Conservation (phyloP, 106 monocot genomes). For the Dendrobium chrysotoxum region DNA sequence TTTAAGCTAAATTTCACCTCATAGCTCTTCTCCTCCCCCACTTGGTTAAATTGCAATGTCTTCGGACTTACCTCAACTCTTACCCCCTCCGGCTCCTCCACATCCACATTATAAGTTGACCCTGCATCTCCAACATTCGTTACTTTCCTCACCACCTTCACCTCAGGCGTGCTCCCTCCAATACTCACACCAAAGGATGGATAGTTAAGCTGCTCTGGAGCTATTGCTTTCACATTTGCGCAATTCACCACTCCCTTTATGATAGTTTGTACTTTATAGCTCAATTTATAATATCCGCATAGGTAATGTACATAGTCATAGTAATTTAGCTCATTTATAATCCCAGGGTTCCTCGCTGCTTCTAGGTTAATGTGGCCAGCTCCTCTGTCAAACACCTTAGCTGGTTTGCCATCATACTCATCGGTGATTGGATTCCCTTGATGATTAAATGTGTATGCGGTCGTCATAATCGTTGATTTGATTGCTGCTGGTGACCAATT, state of each 20-base stretch:
- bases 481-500: conserved; percentile 37
- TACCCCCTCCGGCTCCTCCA: conserved; percentile 5
- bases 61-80: conserved; percentile 3
- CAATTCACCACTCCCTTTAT: neutral
- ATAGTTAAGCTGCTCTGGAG: conserved; percentile 11
- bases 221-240: neutral
- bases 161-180: neutral
- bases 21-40: conserved; percentile 1
- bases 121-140: conserved; percentile 8
- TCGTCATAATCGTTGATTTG: conserved; percentile 38
- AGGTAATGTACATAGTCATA: conserved; percentile 36
- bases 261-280: neutral
- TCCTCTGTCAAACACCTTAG: conserved; percentile 31
- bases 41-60: neutral
- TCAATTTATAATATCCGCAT: conserved; percentile 8
- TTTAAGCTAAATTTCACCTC: neutral
- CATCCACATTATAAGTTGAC: neutral
- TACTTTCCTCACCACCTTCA: conserved; percentile 1
- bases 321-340: conserved; percentile 25
- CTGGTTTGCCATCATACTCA: conserved; percentile 6
- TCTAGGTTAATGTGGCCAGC: conserved; percentile 33
- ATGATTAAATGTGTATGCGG: conserved; percentile 9
- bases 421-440: conserved; percentile 14
- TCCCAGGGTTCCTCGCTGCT: conserved; percentile 26
- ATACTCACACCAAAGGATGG: conserved; percentile 6